A percentile compares a stretch with the other conserved stretches of the same genome.
phyloP scores from a whole-genome alignment of 352 stramenopile species.

The Phytophthora hibernalis region DNA sequence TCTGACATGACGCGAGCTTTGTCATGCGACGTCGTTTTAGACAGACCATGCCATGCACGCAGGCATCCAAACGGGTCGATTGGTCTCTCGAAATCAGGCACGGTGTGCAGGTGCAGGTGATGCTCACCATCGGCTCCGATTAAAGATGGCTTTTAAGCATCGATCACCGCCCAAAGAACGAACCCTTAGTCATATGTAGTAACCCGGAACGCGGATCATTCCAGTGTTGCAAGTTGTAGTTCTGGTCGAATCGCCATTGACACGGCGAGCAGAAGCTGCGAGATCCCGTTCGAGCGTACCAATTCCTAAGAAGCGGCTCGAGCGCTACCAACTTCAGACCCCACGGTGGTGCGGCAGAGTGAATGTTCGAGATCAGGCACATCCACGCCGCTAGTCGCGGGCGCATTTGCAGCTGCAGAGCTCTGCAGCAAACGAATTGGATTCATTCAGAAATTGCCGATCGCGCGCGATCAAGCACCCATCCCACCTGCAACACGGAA shows the following conservation, averaged over 20 bases:
- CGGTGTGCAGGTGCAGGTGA: not conserved
- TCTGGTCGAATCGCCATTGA: not conserved
- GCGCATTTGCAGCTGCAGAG: constrained; percentile 2
- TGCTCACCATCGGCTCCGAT: constrained; percentile 23
- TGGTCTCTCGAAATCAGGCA: constrained; percentile 28
- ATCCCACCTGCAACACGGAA: constrained; percentile 34
- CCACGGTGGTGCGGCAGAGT: no score
- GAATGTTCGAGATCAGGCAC: not conserved
- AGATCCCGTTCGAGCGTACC: not conserved
- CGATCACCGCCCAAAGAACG: not conserved
- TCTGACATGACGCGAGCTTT: constrained; percentile 2
- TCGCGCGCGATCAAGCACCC: not conserved
- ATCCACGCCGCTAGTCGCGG: constrained; percentile 1
- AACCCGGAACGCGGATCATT: constrained; percentile 8
- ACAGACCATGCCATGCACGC: constrained; percentile 18
- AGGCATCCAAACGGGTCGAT: constrained; percentile 31
- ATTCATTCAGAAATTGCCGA: constrained; percentile 3
- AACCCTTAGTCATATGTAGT: constrained; percentile 13
- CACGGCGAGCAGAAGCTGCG: not conserved
- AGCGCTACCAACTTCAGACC: no score
- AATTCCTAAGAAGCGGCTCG: no score
- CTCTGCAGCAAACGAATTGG: constrained; percentile 4
- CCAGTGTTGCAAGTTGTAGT: constrained; percentile 8
- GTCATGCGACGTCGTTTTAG: constrained; percentile 10
- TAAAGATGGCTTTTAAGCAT: constrained; percentile 14